These are phyloP conservation scores for Tubosaeta sp. DNA, from an alignment of 768 basidiomycete species.

Conservation along the genomic window DNA sequence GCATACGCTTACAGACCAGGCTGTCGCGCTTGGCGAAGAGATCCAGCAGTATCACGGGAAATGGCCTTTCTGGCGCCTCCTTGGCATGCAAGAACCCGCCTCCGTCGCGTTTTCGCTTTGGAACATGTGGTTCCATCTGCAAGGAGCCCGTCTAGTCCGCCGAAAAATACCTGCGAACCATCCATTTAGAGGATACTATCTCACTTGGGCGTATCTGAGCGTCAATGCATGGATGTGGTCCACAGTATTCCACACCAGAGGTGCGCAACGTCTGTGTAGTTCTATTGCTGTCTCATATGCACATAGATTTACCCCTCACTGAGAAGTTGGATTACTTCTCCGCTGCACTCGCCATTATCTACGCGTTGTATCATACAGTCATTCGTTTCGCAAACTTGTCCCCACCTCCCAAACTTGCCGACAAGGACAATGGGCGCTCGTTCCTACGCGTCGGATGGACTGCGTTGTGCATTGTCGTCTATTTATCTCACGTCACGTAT, in stretches of 20 bases:
- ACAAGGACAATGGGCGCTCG: slow-evolving; percentile 12
- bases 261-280: slow-evolving; percentile 38
- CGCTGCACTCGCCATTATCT: slow-evolving; percentile 80
- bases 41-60: slow-evolving; percentile 90
- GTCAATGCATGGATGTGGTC: slow-evolving; percentile 95
- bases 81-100: slow-evolving; percentile 93
- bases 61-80: slow-evolving; percentile 90
- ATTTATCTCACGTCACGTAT: slow-evolving; percentile 73
- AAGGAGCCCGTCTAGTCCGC: slow-evolving; percentile 50
- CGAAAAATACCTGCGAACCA: slow-evolving; percentile 48
- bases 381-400: slow-evolving; percentile 76
- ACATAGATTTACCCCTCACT: slow-evolving; percentile 71
- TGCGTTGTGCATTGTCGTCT: slow-evolving; percentile 50
- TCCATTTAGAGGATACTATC: slow-evolving; percentile 68
- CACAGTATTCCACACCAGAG: slow-evolving; percentile 87
- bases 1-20: slow-evolving; percentile 66
- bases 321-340: slow-evolving; percentile 96
- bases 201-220: slow-evolving; percentile 62
- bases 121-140: slow-evolving; percentile 73
- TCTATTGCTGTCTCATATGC: slow-evolving; percentile 7
- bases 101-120: slow-evolving; percentile 86
- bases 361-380: slow-evolving; percentile 72
- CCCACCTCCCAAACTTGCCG: slow-evolving; percentile 25
- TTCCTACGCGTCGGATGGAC: slow-evolving; percentile 38
- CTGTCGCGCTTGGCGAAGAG: slow-evolving; percentile 35